Percentiles rank a stretch among this genome's conserved stretches.
phyloP scores from a whole-genome alignment of 441 rosid species.

The Euphorbia neoarborescens region DNA sequence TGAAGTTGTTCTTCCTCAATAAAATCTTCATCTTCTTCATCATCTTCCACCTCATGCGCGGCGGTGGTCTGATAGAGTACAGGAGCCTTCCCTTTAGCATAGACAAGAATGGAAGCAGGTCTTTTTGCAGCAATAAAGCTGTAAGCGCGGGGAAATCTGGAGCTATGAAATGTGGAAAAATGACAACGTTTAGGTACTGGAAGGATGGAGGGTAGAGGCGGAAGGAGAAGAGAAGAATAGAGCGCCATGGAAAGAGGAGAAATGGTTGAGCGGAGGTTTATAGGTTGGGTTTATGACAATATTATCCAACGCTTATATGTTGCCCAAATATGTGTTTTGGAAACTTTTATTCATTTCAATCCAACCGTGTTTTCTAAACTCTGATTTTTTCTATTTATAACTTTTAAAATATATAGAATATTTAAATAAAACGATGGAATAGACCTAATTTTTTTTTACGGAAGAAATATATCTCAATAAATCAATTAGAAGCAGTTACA shows the following conservation, averaged over 20 bases:
- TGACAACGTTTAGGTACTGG: slow-evolving; percentile 18
- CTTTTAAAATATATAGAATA: too few relatives aligned
- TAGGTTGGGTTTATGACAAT: not conserved
- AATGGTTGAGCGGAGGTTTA: slow-evolving; percentile 45
- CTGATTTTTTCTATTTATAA: too few relatives aligned
- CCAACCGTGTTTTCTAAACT: too few relatives aligned
- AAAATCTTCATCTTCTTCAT: slow-evolving; percentile 21
- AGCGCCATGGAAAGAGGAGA: slow-evolving; percentile 27
- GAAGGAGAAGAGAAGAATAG: slow-evolving; percentile 32
- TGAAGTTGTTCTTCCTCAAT: slow-evolving; percentile 35
- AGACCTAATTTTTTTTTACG: too few relatives aligned
- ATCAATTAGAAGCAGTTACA: too few relatives aligned
- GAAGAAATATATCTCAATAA: too few relatives aligned
- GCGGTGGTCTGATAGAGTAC: slow-evolving; percentile 26
- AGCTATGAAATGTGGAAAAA: slow-evolving; percentile 19
- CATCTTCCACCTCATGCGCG: slow-evolving; percentile 7
- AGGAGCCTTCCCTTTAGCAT: slow-evolving; percentile 29
- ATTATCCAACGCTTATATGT: too few relatives aligned
- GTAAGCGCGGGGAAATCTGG: slow-evolving; percentile 15
- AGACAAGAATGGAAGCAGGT: slow-evolving; percentile 19
- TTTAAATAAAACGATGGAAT: too few relatives aligned
- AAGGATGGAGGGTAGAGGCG: slow-evolving; percentile 24
- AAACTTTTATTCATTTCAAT: too few relatives aligned
- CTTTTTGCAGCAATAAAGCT: slow-evolving; percentile 20
- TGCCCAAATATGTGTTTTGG: too few relatives aligned